Evolutionary conservation across 805 yeast genomes (phyloP), one percentile per base, ranked within the genome.

Genomic region (Debaryomyces castellii): DNA sequence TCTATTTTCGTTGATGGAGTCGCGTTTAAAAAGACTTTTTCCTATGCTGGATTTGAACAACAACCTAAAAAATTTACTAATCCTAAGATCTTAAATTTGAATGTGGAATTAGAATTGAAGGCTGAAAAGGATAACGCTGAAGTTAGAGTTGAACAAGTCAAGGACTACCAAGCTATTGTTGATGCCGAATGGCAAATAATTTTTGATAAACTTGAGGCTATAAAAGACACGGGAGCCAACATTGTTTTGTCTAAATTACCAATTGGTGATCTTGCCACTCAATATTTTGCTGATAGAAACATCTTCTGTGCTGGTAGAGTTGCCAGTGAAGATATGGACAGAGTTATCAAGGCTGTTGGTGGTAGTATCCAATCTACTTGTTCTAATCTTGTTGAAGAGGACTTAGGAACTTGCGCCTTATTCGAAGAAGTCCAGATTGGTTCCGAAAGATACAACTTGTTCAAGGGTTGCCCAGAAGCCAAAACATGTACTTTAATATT

Each of bases 161-260:
- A 81, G 47, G 97, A 92, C 58, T 94, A 94, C 69, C 99, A 94
- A 73, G 89, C 85, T 27, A 86, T 94, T 47, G 99, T 94, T 16
- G 98, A 94, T 68, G 99, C 99, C n/a, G 99, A 94, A 69, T 94
- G 99, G 98, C 82, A 88, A 64, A 87, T 94, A 54, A 94, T 94
- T 53, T 77, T 87, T 58, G 80, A 85, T 62, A 94, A 94, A 70
- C 78, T 94, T 54, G 86, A 88, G 59, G 85, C 89, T 43, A 86
- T 94, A 53, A 85, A 82, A 56, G 77, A 76, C 21, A 78, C 96
- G 3, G 98, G 98, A 21, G 97, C 97, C 27, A 84, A 89, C 61
- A 89, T 94, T 46, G 96, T 94, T 35, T 79, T 94, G 50, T 91
- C 97, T 14, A 90, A 90, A 64, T 76, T 94, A 58, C 99, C 99